Conservation (phyloP, 208 protist genomes). For the Phytomonas francai region DNA sequence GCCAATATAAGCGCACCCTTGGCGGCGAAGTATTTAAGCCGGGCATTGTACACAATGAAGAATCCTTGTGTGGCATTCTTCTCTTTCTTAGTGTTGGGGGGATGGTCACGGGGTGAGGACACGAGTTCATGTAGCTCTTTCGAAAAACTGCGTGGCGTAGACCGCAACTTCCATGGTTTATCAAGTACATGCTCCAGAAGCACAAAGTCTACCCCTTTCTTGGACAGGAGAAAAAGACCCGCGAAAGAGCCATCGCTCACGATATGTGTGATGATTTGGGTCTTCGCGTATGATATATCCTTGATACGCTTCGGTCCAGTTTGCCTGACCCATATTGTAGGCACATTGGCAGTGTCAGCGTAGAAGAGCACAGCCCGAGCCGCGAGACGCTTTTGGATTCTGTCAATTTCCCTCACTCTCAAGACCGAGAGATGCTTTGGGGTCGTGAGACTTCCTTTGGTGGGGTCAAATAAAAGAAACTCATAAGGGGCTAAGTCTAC, state of each 20-base stretch:
- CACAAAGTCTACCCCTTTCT: conserved; percentile 14
- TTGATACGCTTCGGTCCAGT: conserved; percentile 10
- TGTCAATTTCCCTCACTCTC: background rate
- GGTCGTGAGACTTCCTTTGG: background rate
- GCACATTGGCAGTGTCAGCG: background rate
- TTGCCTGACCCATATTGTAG: conserved; percentile 18
- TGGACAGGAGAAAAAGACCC: conserved; percentile 9
- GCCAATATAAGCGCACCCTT: background rate
- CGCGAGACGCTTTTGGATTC: background rate
- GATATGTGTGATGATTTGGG: conserved; percentile 3
- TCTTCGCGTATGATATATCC: conserved; percentile 4
- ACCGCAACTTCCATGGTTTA: conserved; percentile 6
- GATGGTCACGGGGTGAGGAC: background rate
- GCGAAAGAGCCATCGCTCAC: conserved; percentile 9
- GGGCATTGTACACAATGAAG: background rate
- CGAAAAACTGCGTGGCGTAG: conserved; percentile 20
- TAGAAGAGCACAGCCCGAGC: background rate
- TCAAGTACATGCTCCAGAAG: conserved; percentile 16
- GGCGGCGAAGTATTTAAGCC: background rate
- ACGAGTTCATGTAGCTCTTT: conserved; percentile 7
- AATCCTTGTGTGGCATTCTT: background rate
- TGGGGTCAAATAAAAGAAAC: background rate
- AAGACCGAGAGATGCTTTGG: background rate
- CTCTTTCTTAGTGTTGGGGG: background rate
- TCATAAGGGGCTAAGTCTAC: background rate